phyloP scores from a whole-genome alignment of 345 rosid genomes.

The Lenwebbia sp. region DNA sequence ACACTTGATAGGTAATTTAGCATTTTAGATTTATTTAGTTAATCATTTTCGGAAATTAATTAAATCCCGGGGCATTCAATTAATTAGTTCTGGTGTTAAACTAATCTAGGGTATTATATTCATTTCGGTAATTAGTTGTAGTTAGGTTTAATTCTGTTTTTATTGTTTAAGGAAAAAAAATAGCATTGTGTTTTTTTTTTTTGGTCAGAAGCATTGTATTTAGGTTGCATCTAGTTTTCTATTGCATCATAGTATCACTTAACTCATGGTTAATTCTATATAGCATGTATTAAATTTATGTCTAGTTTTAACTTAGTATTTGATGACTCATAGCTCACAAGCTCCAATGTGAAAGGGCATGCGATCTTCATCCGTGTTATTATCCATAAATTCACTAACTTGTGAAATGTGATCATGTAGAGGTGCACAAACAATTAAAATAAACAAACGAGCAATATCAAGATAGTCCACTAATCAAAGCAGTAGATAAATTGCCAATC shows the following conservation, averaged over 20 bases:
- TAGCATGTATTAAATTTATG: neutral
- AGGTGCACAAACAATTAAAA: too few relatives aligned
- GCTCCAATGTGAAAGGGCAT: too few relatives aligned
- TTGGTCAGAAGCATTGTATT: neutral
- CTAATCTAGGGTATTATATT: neutral
- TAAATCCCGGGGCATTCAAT: slow-evolving; percentile 2
- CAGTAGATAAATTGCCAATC: too few relatives aligned
- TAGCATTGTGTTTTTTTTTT: neutral
- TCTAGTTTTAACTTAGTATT: neutral
- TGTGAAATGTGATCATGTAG: too few relatives aligned
- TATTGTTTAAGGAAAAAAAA: neutral
- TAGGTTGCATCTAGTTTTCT: neutral
- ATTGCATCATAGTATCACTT: neutral
- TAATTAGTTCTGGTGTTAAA: neutral
- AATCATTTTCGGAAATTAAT: slow-evolving; percentile 5
- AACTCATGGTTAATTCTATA: neutral
- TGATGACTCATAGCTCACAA: neutral
- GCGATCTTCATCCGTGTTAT: too few relatives aligned
- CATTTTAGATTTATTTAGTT: neutral
- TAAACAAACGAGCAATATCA: too few relatives aligned
- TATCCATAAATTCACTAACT: too few relatives aligned
- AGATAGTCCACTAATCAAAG: too few relatives aligned
- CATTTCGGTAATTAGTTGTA: neutral
- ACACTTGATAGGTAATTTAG: neutral
- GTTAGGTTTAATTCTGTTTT: neutral